Percentiles rank a stretch among this genome's conserved stretches.
phyloP scores from a whole-genome alignment of 2,329 filamentous ascomycete species.

The Didymella lethalis region DNA sequence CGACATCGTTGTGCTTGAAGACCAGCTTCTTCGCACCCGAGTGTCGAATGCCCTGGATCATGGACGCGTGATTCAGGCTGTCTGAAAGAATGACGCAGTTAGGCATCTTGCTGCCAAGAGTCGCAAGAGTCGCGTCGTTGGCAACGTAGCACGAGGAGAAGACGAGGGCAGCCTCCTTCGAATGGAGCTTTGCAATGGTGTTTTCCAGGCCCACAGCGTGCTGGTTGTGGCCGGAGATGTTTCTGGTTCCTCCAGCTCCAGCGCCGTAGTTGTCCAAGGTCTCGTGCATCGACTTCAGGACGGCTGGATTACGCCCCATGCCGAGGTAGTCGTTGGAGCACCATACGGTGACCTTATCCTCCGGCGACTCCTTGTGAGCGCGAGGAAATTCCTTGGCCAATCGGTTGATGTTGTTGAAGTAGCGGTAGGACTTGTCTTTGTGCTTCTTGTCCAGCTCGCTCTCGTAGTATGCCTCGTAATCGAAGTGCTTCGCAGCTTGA shows the following conservation, averaged over 20 bases:
- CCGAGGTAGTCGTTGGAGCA: conserved; percentile 99
- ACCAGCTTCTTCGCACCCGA: conserved; percentile 97
- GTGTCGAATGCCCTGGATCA: conserved; percentile 99
- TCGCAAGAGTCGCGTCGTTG: conserved; percentile 95
- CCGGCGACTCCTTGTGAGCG: conserved; percentile 83
- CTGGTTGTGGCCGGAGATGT: conserved; percentile 97
- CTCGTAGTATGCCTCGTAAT: conserved; percentile 91
- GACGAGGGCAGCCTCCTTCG: conserved; percentile 89
- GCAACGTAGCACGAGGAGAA: conserved; percentile 99
- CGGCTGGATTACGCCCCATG: conserved; percentile 90
- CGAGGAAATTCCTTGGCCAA: conserved; percentile 95
- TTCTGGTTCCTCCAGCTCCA: conserved; percentile 92
- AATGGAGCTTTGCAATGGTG: conserved; percentile 84
- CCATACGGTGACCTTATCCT: conserved; percentile 95
- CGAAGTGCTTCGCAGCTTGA: conserved; percentile 70
- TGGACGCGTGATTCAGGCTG: conserved; percentile 96
- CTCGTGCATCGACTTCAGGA: conserved; percentile 91
- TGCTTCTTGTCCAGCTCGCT: conserved; percentile 96
- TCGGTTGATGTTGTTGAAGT: conserved; percentile 99
- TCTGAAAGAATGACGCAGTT: conserved; percentile 98
- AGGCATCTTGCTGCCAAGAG: conserved; percentile 94
- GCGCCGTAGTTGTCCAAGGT: conserved; percentile 94
- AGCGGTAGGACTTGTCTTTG: conserved; percentile 99
- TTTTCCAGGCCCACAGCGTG: conserved; percentile 87
- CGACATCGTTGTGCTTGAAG: conserved; percentile 98